Conservation (phyloP, 2,329 filamentous ascomycete genomes). For the Ophiostoma australiae region DNA sequence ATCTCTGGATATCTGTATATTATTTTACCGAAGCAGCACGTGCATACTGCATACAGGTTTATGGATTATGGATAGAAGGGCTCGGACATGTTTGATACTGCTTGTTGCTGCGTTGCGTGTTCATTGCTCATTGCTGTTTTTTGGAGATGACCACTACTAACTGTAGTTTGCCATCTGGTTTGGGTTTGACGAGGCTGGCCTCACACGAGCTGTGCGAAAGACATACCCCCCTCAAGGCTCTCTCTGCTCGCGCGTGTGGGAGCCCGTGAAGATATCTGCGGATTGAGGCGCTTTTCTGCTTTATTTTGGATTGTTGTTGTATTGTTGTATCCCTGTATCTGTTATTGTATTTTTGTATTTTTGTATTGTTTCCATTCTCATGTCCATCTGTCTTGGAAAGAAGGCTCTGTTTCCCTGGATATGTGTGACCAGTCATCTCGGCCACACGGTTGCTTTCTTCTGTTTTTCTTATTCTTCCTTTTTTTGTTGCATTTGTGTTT, state of each 20-base stretch:
- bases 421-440: not conserved
- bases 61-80: not conserved
- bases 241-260: conserved; percentile 5
- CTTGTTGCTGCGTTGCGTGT: not conserved
- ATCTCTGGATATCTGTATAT: conserved; percentile 10
- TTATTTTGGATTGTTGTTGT: conserved; percentile 6
- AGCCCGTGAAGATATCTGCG: conserved; percentile 1
- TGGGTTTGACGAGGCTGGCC: conserved; percentile 10
- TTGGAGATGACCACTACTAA: not conserved
- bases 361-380: not conserved
- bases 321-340: not conserved
- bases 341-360: not conserved
- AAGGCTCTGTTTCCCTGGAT: not conserved
- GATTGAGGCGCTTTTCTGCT: conserved; percentile 9
- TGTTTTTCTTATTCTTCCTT: not conserved
- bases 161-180: not conserved
- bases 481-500: not conserved
- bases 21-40: conserved; percentile 2
- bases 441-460: not conserved
- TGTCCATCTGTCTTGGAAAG: not conserved
- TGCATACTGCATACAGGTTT: not conserved
- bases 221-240: not conserved
- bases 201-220: conserved; percentile 9
- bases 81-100: not conserved
- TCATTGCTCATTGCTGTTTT: not conserved